Conservation (phyloP, 2,329 filamentous ascomycete genomes). For the Pestalotiopsis sp. region DNA sequence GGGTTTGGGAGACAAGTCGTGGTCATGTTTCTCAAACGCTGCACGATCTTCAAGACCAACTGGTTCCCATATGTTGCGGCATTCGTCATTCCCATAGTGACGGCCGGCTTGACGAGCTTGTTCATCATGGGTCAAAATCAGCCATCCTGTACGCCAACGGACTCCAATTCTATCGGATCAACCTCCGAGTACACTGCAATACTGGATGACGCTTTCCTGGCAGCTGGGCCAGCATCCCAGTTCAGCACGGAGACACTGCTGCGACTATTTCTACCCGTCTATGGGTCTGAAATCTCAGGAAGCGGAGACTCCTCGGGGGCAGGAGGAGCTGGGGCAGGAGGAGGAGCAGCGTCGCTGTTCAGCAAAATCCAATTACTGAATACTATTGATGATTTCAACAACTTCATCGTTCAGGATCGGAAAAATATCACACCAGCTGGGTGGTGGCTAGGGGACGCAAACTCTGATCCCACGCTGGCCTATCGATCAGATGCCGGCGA, state of each 20-base stretch:
- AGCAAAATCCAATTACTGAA: constrained; percentile 55
- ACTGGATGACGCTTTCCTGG: constrained; percentile 35
- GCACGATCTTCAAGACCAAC: constrained; percentile 76
- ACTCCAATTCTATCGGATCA: constrained; percentile 31
- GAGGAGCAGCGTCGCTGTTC: constrained; percentile 23
- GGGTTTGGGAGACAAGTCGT: constrained; percentile 68
- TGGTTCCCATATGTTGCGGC: constrained; percentile 75
- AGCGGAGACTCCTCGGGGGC: constrained; percentile 12
- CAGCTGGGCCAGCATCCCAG: constrained; percentile 45
- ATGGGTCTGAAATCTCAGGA: constrained; percentile 25
- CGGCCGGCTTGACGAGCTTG: constrained; percentile 75
- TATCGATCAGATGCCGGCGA: constrained; percentile 66
- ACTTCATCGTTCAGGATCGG: constrained; percentile 62
- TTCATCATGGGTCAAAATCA: constrained; percentile 56
- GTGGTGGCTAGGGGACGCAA: constrained; percentile 69
- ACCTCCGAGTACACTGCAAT: constrained; percentile 35
- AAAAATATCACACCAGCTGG: constrained; percentile 74
- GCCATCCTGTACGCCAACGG: constrained; percentile 31
- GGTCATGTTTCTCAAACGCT: constrained; percentile 76
- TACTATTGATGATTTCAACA: constrained; percentile 67
- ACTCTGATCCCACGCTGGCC: constrained; percentile 63
- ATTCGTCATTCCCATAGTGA: constrained; percentile 75
- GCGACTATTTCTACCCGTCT: constrained; percentile 41
- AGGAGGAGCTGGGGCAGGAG: constrained; percentile 3
- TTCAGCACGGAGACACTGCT: constrained; percentile 33